These are phyloP conservation scores for Fusarium decemcellulare DNA, from an alignment of 2,329 filamentous ascomycete genomes.

Conservation along the genomic window DNA sequence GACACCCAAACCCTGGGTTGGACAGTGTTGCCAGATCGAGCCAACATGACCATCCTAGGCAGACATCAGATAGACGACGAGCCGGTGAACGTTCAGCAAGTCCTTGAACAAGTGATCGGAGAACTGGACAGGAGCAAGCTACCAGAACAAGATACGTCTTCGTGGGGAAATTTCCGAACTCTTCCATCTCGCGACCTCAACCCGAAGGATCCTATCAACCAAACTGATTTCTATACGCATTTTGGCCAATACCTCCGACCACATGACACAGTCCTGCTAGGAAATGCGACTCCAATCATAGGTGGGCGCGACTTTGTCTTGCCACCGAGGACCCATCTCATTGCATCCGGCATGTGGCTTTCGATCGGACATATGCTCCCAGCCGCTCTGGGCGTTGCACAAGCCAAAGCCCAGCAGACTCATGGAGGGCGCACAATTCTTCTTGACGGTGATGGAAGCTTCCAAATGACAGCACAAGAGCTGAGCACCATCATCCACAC, in stretches of 20 bases:
- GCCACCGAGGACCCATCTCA: not conserved
- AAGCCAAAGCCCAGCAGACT: not conserved
- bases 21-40: not conserved
- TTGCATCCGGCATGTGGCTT: slow-evolving; percentile 30
- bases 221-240: slow-evolving; percentile 15
- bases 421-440: slow-evolving; percentile 12
- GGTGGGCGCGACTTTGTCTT: slow-evolving; percentile 15
- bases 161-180: slow-evolving; percentile 6
- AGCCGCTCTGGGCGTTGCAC: slow-evolving; percentile 5
- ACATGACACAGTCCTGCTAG: slow-evolving; percentile 4
- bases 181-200: not conserved
- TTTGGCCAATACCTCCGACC: not conserved
- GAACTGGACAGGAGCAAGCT: accelerated
- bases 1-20: slow-evolving; percentile 34
- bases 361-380: slow-evolving; percentile 24
- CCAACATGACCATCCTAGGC: not conserved
- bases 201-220: not conserved
- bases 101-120: not conserved
- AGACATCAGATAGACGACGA: not conserved
- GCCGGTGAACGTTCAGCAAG: not conserved
- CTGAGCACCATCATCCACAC: slow-evolving; percentile 22
- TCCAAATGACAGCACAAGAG: slow-evolving; percentile 22
- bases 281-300: slow-evolving; percentile 24
- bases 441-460: slow-evolving; percentile 17
- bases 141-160: not conserved